Evolutionary conservation across 371 early-diverging fungal genomes (phyloP).

Genomic region (Syncephalastrum contaminatum): DNA sequence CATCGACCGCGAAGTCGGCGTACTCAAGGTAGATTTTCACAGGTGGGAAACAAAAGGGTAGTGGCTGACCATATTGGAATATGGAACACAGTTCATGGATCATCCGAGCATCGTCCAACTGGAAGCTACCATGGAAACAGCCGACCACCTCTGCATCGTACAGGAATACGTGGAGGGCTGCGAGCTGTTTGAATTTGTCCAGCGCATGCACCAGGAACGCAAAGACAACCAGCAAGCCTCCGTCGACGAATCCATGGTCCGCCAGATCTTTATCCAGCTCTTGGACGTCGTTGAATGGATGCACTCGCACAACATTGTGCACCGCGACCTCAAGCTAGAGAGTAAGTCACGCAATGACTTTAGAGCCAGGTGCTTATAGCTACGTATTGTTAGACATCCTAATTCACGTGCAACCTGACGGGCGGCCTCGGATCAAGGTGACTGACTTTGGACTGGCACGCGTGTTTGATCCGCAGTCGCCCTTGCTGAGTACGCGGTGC

Average conservation of each 20-base stretch:
- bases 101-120: slow-evolving; percentile 73
- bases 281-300: slow-evolving; percentile 63
- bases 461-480: slow-evolving; percentile 44
- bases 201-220: slow-evolving; percentile 35
- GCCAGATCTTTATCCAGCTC: slow-evolving; percentile 49
- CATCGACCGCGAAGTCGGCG: slow-evolving; percentile 47
- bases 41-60: not conserved
- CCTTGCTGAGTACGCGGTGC: slow-evolving; percentile 55
- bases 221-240: not conserved
- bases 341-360: no score
- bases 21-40: slow-evolving; percentile 33
- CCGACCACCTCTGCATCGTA: slow-evolving; percentile 59
- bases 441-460: slow-evolving; percentile 74
- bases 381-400: slow-evolving; percentile 29
- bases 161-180: slow-evolving; percentile 67
- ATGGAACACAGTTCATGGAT: slow-evolving; percentile 47
- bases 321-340: slow-evolving; percentile 79
- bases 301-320: slow-evolving; percentile 72
- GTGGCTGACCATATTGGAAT: not conserved
- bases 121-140: slow-evolving; percentile 71
- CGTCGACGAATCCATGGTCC: slow-evolving; percentile 32
- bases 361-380: no score
- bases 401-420: slow-evolving; percentile 24
- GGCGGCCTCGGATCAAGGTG: slow-evolving; percentile 56
- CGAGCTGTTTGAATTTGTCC: slow-evolving; percentile 66